Evolutionary conservation across 495 filamentous ascomycete species (phyloP).

Genomic region (Darksidea phi): DNA sequence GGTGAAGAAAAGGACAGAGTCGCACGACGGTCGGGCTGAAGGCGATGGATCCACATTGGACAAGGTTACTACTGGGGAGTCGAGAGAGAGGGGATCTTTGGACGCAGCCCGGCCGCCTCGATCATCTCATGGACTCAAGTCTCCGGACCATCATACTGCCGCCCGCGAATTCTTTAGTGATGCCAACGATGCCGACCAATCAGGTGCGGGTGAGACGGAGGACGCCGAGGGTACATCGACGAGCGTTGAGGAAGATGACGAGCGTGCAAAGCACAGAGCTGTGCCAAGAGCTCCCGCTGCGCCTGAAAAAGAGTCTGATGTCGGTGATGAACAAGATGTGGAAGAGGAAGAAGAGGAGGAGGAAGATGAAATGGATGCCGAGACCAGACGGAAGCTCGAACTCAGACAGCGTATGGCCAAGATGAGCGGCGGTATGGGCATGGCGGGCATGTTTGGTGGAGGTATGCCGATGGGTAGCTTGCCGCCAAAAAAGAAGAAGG

Average conservation of each 20-base stretch:
- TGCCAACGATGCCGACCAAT: conserved; percentile 87
- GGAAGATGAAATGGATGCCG: conserved; percentile 89
- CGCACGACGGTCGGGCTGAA: conserved; percentile 36
- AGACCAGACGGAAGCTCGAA: conserved; percentile 81
- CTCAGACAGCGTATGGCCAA: conserved; percentile 94
- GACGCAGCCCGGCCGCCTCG: conserved; percentile 44
- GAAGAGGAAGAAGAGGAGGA: conserved; percentile 74
- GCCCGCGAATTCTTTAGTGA: conserved; percentile 63
- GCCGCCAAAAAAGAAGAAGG: conserved; percentile 64
- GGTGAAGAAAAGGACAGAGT: conserved; percentile 73
- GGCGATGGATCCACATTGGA: conserved; percentile 34
- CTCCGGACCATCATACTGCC: conserved; percentile 51
- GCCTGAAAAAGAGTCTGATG: conserved; percentile 37
- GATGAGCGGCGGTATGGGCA: conserved; percentile 97
- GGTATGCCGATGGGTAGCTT: conserved; percentile 60
- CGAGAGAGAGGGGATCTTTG: conserved; percentile 35
- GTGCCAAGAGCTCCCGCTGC: conserved; percentile 30
- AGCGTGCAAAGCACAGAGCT: conserved; percentile 39
- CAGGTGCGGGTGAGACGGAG: conserved; percentile 80
- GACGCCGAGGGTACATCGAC: conserved; percentile 73
- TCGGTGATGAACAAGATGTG: conserved; percentile 43
- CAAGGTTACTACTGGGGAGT: conserved; percentile 31
- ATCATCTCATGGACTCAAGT: conserved; percentile 51
- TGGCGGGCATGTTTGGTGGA: conserved; percentile 87
- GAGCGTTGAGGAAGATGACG: conserved; percentile 72